Conservation (phyloP, 2,329 filamentous ascomycete species). For the Dactylella cylindrospora region DNA sequence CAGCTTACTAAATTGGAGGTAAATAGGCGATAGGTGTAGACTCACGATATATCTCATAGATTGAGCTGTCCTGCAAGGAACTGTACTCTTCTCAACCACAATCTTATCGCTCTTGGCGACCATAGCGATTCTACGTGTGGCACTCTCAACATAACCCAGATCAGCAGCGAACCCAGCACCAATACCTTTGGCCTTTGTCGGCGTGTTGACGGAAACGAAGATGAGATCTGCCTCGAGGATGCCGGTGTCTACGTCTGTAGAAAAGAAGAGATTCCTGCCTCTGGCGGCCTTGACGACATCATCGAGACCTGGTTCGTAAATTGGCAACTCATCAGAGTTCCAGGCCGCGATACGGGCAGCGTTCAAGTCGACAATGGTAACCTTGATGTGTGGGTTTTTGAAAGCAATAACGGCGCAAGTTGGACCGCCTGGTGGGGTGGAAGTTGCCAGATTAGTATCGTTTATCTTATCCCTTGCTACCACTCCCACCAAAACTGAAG, state of each 20-base stretch:
- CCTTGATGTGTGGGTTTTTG: conserved; percentile 69
- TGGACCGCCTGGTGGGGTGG: conserved; percentile 63
- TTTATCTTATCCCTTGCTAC: conserved; percentile 13
- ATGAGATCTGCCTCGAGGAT: conserved; percentile 72
- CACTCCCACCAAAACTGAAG: not conserved
- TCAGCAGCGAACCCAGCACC: conserved; percentile 73
- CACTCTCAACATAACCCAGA: conserved; percentile 70
- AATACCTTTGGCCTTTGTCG: conserved; percentile 70
- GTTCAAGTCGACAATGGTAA: conserved; percentile 75
- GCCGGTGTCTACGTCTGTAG: conserved; percentile 63
- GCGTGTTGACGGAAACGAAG: conserved; percentile 76
- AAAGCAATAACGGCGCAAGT: conserved; percentile 73
- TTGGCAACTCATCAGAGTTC: conserved; percentile 72
- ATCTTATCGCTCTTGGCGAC: conserved; percentile 68
- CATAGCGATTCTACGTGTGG: conserved; percentile 66
- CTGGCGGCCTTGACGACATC: conserved; percentile 65
- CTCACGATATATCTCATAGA: conserved; percentile 68
- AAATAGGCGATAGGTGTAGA: conserved; percentile 32
- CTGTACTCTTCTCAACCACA: conserved; percentile 79
- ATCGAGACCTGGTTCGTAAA: conserved; percentile 71
- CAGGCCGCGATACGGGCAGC: conserved; percentile 67
- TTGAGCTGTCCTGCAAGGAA: conserved; percentile 73
- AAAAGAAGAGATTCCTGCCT: conserved; percentile 71
- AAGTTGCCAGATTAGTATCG: conserved; percentile 8
- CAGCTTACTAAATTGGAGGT: conserved; percentile 1